Evolutionary conservation across 768 basidiomycete species (phyloP), one percentile per base, ranked within the genome.

Genomic region (Trametes gibbosa): DNA sequence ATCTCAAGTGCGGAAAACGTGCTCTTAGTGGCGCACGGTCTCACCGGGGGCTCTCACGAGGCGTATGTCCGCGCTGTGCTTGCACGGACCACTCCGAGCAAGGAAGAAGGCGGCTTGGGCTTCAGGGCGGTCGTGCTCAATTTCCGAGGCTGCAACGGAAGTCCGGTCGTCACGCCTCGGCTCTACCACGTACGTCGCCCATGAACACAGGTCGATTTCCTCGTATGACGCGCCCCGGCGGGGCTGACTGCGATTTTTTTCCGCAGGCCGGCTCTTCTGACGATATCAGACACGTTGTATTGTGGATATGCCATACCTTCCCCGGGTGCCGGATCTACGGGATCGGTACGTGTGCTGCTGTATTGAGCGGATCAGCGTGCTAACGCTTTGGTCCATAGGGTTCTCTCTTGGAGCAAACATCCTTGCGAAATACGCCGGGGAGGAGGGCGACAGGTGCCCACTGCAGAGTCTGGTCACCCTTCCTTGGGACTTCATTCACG

Each of bases 41-140:
- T 69, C 34, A 67, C 66, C 7, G 68, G 68, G 2, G 68, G 68
- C 42, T 69, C 68, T 1, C 60, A 69, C 49, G 68, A 67, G 50
- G 32, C 61, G 21, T 69, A 69, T 40, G 63, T 69, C 35, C 64
- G 66, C 17, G 62, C 66, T 13, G 59, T 59, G 12, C 49, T 68
- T 17, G 45, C 63, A 13, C 46, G 43, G 39, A 50, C 63, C 14
- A 63, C 61, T 8, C 50, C 24, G 27, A 29, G 21, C 46, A 56
- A 24, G 52, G n/a, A 49, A 12, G 5, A 37, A 5, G 59, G 62
- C 7, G 66, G 68, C 1, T 49, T 65, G 12, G 64, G 64, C 34
- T 51, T 64, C 24, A 66, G 68, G 1, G 65, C 60, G 34, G 59
- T 69, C 16, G 68, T 66, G 14, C 41, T 65, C 32, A 69, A 69